A percentile compares a stretch with the other conserved stretches of the same genome.
These are phyloP conservation scores for Colletotrichum plurivorum DNA, from an alignment of 2,329 filamentous ascomycete genomes.

Conservation along the genomic window DNA sequence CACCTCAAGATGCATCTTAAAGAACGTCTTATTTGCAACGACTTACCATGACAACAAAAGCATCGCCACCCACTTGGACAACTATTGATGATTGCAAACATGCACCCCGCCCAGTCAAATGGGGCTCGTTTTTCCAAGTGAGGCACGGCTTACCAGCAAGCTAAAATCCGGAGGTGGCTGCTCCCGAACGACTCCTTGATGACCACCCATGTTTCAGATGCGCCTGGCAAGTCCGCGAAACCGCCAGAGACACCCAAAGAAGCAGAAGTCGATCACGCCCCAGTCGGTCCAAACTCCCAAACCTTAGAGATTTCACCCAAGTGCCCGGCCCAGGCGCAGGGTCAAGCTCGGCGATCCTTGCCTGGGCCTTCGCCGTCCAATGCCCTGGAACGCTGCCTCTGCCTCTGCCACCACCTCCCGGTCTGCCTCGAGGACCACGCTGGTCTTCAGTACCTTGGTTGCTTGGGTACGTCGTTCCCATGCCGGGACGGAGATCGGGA, in stretches of 20 bases:
- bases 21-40: too few species aligned
- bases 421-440: neutral
- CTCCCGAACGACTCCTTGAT: constrained; percentile 46
- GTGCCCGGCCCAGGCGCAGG: constrained; percentile 38
- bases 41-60: neutral
- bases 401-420: neutral
- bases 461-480: neutral
- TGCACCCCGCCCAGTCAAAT: constrained; percentile 12
- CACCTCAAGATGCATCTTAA: too few species aligned
- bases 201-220: constrained; percentile 41
- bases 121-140: constrained; percentile 27
- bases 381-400: neutral
- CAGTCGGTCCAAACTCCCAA: constrained; percentile 45
- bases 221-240: constrained; percentile 38
- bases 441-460: neutral
- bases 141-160: constrained; percentile 36
- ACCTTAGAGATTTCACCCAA: constrained; percentile 39
- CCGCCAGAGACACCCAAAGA: constrained; percentile 35
- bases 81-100: constrained; percentile 21
- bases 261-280: constrained; percentile 45
- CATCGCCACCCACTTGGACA: neutral
- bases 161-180: constrained; percentile 49
- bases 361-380: neutral
- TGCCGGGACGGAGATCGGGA: constrained; percentile 12
- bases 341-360: constrained; percentile 29